Percentiles rank a stretch among this genome's conserved stretches.
These are phyloP conservation scores for Dothidotthia symphoricarpi DNA, from an alignment of 2,329 filamentous ascomycete species.

Conservation along the genomic window DNA sequence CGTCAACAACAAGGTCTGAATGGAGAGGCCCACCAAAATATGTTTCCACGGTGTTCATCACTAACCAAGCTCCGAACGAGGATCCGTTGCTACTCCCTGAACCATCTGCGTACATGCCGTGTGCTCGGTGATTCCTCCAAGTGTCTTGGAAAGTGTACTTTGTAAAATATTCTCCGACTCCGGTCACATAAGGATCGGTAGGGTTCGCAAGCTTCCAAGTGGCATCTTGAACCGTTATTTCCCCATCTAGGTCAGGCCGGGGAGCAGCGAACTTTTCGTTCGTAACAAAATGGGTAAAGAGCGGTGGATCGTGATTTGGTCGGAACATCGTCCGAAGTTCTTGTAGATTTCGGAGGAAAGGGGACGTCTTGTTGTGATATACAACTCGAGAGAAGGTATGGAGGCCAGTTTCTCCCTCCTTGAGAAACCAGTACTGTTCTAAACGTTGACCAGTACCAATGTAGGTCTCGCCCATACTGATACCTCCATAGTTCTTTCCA, in stretches of 20 bases:
- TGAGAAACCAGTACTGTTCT: slow-evolving; percentile 63
- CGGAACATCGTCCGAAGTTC: slow-evolving; percentile 62
- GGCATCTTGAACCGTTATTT: slow-evolving; percentile 59
- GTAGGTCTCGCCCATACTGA: slow-evolving; percentile 60
- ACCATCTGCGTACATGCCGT: slow-evolving; percentile 55
- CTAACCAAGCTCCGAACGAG: slow-evolving; percentile 61
- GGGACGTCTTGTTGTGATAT: slow-evolving; percentile 58
- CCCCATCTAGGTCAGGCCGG: slow-evolving; percentile 47
- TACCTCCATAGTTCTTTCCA: slow-evolving; percentile 56
- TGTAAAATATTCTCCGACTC: slow-evolving; percentile 62
- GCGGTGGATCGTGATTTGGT: slow-evolving; percentile 48
- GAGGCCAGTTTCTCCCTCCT: slow-evolving; percentile 56
- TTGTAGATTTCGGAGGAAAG: slow-evolving; percentile 56
- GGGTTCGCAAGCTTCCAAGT: slow-evolving; percentile 58
- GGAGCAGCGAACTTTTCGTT: slow-evolving; percentile 57
- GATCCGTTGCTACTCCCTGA: slow-evolving; percentile 51
- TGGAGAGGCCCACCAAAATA: slow-evolving; percentile 61
- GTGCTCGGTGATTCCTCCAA: slow-evolving; percentile 58
- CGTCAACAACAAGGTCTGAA: slow-evolving; percentile 61
- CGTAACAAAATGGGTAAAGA: slow-evolving; percentile 52
- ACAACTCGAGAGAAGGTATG: slow-evolving; percentile 56
- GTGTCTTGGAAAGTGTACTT: slow-evolving; percentile 62
- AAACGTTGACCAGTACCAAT: slow-evolving; percentile 57
- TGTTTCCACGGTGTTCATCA: slow-evolving; percentile 63
- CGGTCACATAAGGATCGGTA: slow-evolving; percentile 53